These are phyloP conservation scores for Cryptococcus amylolentus DNA, from an alignment of 1,284 basidiomycete species.

Conservation along the genomic window DNA sequence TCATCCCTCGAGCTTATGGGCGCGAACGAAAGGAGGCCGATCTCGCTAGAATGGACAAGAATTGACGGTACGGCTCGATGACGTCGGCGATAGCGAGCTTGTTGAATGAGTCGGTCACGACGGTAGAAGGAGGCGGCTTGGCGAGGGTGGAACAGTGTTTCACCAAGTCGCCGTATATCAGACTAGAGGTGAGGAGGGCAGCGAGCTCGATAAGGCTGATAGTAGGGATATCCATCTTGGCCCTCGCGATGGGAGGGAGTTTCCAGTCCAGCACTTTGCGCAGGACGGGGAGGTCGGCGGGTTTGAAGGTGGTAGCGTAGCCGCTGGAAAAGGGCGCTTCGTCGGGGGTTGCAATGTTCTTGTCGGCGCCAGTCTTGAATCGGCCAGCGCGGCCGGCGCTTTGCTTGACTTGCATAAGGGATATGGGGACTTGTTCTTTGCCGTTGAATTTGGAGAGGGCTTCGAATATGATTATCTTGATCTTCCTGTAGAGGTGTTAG, in stretches of 20 bases:
- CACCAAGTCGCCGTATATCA: conserved; percentile 37
- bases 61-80: conserved; percentile 51
- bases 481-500: conserved; percentile 62
- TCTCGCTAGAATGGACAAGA: conserved; percentile 57
- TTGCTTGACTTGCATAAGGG: conserved; percentile 84
- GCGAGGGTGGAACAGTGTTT: conserved; percentile 48
- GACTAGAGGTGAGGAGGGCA: conserved; percentile 47
- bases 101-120: conserved; percentile 48
- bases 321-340: conserved; percentile 55
- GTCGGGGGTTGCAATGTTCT: conserved; percentile 16
- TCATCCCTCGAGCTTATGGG: conserved; percentile 54
- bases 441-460: conserved; percentile 72
- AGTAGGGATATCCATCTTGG: conserved; percentile 48
- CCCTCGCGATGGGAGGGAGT: conserved; percentile 51
- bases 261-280: conserved; percentile 52
- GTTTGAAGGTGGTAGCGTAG: conserved; percentile 66
- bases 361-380: conserved; percentile 63
- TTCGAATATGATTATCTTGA: conserved; percentile 84
- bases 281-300: conserved; percentile 65
- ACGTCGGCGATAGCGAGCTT: conserved; percentile 49
- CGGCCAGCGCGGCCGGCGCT: conserved; percentile 95
- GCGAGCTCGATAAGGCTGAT: conserved; percentile 44
- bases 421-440: conserved; percentile 56
- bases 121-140: conserved; percentile 54
- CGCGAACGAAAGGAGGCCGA: conserved; percentile 52